phyloP scores from a whole-genome alignment of 345 rosid genomes.

The Kernera saxatilis region DNA sequence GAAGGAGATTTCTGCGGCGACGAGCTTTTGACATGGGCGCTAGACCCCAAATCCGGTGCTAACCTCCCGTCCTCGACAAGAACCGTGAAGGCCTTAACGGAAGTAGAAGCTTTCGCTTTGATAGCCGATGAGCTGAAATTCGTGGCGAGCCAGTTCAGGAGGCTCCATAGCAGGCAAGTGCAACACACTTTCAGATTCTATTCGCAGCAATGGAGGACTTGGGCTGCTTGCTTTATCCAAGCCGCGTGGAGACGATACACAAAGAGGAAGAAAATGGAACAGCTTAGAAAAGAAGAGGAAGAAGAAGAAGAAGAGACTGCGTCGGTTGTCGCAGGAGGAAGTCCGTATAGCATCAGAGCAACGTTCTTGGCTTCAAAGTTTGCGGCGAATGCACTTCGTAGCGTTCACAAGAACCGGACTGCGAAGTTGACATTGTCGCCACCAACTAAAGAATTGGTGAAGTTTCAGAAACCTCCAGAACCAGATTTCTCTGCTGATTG shows the following conservation, averaged over 20 bases:
- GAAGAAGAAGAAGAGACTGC: slow-evolving; percentile 36
- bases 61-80: slow-evolving; percentile 92
- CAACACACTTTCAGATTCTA: slow-evolving; percentile 96
- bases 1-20: slow-evolving; percentile 98
- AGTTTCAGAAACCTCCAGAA: slow-evolving; percentile 87
- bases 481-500: slow-evolving; percentile 97
- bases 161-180: slow-evolving; percentile 91
- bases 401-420: slow-evolving; percentile 69
- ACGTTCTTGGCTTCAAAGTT: slow-evolving; percentile 84
- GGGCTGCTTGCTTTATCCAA: slow-evolving; percentile 97
- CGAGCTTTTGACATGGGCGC: slow-evolving; percentile 94
- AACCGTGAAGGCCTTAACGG: slow-evolving; percentile 74
- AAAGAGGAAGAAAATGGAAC: slow-evolving; percentile 77
- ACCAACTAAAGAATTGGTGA: slow-evolving; percentile 63
- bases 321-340: slow-evolving; percentile 38
- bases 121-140: slow-evolving; percentile 85
- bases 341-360: slow-evolving; percentile 75
- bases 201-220: slow-evolving; percentile 96
- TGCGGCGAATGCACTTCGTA: slow-evolving; percentile 91
- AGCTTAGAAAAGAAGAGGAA: slow-evolving; percentile 67
- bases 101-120: slow-evolving; percentile 94
- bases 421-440: slow-evolving; percentile 33
- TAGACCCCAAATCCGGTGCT: slow-evolving; percentile 80
- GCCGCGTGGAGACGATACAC: slow-evolving; percentile 91
- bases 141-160: slow-evolving; percentile 88